Evolutionary conservation across 2,329 filamentous ascomycete species (phyloP).

Genomic region (Colletotrichum tabaci): DNA sequence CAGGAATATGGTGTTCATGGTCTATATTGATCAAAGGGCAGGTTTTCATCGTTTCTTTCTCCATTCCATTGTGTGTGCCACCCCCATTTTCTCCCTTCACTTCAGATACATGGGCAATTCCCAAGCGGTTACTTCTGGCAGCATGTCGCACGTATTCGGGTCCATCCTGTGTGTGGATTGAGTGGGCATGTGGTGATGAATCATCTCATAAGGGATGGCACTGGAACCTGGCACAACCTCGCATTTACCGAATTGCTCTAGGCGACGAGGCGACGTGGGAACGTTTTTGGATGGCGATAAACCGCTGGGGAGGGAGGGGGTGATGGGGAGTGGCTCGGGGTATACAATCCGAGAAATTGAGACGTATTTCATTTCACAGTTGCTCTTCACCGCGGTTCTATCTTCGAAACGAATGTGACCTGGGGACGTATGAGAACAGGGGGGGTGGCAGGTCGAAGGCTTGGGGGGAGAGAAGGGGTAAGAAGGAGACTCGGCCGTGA

Average conservation of each 20-base stretch:
- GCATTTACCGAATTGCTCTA: background rate
- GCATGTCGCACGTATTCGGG: background rate
- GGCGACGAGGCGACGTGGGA: background rate
- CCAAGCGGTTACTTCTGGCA: background rate
- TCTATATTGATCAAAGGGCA: background rate
- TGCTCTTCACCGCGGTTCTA: background rate
- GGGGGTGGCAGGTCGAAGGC: no score
- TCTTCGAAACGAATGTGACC: no score
- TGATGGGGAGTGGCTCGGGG: background rate
- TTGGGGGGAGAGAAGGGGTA: no score
- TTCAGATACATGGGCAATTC: background rate
- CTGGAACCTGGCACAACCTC: background rate
- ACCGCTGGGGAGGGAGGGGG: background rate
- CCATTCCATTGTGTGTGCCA: background rate
- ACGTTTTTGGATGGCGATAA: background rate
- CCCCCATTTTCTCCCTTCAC: background rate
- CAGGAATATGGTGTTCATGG: slow-evolving; percentile 27
- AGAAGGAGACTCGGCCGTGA: no score
- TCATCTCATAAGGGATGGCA: background rate
- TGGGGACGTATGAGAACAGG: no score
- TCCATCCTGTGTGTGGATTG: background rate
- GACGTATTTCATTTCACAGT: background rate
- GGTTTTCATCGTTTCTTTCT: background rate
- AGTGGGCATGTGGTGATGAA: background rate
- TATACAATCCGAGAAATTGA: background rate